Base-by-base conservation (phyloP, 495 filamentous ascomycete species). In the Podospora didyma region DNA sequence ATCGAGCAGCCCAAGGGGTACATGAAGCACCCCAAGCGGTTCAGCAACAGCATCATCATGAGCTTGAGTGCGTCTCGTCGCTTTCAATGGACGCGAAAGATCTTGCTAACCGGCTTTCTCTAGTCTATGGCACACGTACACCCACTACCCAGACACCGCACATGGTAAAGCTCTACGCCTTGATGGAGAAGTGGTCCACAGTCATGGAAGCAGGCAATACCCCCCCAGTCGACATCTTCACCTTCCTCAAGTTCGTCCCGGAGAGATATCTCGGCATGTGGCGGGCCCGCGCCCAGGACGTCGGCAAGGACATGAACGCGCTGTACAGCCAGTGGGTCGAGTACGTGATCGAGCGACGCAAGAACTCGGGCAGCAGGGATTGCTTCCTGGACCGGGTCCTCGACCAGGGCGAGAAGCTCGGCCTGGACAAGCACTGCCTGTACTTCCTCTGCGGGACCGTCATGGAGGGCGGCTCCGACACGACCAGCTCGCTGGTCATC, bases 401-500 rank as follows among this genome's bases (percentile, higher is more conserved):
- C 12, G 71, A 80, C 41, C 62, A 72, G 17, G 46, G 74, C 35
- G 69, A 75, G 35, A 73, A 75, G 54, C n/a, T 62, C n/a, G 54
- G 55, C 2, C 69, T 79, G 44, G 65, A 66, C 45, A 58, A 69
- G 19, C 67, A 76, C 58, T 68, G 72, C 44, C 58, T 72, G 7
- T 45, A 66, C 21, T 76, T 76, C 48, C 51, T 79, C 1, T 58
- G 65, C n/a, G 75, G 73, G 10, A 61, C 56, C 4, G 46, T 69
- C 7, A 74, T 76, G 60, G 74, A 82, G 65, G 78, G 74, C 3
- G 80, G 78, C 7, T 72, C 70, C 1, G 80, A 83, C 58, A 82
- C 79, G 2, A 54, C 72, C 5, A 59, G 68, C 14, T 56, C 60
- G 1, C 48, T 73, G 12, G 67, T 74, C 11, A 41, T 74, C 1